Evolutionary conservation across 2,329 filamentous ascomycete genomes (phyloP).

Genomic region (Gaeumannomyces tritici): DNA sequence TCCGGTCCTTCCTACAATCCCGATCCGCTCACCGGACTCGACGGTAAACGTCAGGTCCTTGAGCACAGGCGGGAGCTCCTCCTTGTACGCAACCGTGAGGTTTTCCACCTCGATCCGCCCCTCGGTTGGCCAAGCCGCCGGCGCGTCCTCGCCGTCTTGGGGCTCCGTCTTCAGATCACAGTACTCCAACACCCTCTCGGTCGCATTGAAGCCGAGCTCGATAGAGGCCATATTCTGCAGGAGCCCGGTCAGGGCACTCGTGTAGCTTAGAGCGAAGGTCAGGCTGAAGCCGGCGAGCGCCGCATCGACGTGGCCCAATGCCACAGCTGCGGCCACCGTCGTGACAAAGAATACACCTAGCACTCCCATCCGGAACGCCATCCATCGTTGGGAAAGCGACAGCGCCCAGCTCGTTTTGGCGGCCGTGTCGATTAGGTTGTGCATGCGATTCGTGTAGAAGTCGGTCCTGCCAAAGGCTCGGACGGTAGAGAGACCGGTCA

Average conservation of each 20-base stretch:
- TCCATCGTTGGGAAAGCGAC: constrained; percentile 21
- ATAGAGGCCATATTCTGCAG: constrained; percentile 25
- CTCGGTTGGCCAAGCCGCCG: constrained; percentile 29
- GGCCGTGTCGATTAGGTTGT: constrained; percentile 20
- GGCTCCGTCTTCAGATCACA: constrained; percentile 26
- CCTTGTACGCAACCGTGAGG: constrained; percentile 25
- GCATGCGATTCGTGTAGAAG: constrained; percentile 25
- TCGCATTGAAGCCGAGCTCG: constrained; percentile 31
- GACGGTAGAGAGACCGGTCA: constrained; percentile 29
- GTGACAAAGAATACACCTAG: constrained; percentile 27
- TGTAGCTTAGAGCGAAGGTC: constrained; percentile 27
- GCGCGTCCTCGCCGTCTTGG: constrained; percentile 21
- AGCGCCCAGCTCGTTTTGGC: constrained; percentile 22
- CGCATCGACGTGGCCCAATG: constrained; percentile 23
- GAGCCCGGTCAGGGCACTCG: constrained; percentile 20
- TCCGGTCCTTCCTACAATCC: constrained; percentile 55
- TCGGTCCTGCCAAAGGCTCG: constrained; percentile 26
- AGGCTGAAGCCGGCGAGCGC: constrained; percentile 30
- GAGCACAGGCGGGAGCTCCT: constrained; percentile 24
- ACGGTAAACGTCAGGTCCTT: constrained; percentile 27
- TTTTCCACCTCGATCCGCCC: constrained; percentile 28
- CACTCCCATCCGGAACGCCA: constrained; percentile 27
- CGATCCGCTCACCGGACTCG: constrained; percentile 48
- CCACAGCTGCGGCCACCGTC: constrained; percentile 24
- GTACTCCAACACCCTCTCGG: constrained; percentile 34